phyloP scores from a whole-genome alignment of 768 basidiomycete species.

The Serendipita sp. region DNA sequence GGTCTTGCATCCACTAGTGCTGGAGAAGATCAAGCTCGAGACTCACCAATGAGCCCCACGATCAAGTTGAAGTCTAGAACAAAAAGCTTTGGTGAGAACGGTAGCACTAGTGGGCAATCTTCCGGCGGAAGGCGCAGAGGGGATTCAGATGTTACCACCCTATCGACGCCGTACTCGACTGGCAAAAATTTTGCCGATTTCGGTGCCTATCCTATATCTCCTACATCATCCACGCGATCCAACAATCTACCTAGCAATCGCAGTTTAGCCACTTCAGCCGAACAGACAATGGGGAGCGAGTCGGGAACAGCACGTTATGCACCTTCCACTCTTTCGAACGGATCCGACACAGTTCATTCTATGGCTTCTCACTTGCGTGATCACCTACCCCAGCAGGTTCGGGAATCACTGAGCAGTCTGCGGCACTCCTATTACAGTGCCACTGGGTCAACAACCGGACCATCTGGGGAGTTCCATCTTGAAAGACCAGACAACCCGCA shows the following conservation, averaged over 20 bases:
- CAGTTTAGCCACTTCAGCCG: not conserved
- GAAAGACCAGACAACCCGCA: conserved; percentile 59
- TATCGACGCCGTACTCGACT: not conserved
- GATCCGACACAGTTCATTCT: not conserved
- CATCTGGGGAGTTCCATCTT: conserved; percentile 48
- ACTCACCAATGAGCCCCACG: not conserved
- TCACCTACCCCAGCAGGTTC: not conserved
- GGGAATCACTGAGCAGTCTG: not conserved
- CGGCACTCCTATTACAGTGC: not conserved
- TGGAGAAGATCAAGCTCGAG: not conserved
- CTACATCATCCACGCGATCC: not conserved
- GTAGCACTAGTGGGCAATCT: not conserved
- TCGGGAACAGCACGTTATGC: not conserved
- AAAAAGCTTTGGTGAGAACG: not conserved
- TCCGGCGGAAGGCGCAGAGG: not conserved
- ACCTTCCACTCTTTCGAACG: not conserved
- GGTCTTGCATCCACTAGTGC: not conserved
- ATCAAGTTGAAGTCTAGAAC: not conserved
- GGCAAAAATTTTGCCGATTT: not conserved
- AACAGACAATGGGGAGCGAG: not conserved
- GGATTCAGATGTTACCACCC: not conserved
- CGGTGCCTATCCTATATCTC: not conserved
- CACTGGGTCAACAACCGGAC: conserved; percentile 7
- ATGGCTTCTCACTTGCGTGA: not conserved
- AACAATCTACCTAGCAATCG: not conserved